Percentiles rank a stretch among this genome's conserved stretches.
Conservation (phyloP, 2,329 filamentous ascomycete species). For the Leptosphaerulina australis region DNA sequence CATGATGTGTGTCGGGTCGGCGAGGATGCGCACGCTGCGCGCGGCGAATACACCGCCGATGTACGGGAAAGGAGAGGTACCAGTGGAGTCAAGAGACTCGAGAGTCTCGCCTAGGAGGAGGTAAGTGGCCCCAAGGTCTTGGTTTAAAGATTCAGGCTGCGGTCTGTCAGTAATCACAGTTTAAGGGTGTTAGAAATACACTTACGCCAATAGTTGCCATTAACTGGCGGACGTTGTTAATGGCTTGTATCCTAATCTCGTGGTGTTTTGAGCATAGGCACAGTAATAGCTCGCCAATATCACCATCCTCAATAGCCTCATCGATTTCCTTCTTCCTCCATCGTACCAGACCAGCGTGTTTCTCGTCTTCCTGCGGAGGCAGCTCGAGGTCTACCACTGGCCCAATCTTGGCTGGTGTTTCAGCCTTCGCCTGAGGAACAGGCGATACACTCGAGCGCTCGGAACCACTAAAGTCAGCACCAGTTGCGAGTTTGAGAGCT, state of each 20-base stretch:
- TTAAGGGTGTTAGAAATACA: neutral
- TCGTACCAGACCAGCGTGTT: constrained; percentile 56
- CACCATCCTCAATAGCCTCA: constrained; percentile 78
- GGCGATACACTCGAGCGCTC: constrained; percentile 42
- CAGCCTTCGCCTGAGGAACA: constrained; percentile 24
- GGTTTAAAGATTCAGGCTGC: constrained; percentile 48
- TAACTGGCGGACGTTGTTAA: constrained; percentile 70
- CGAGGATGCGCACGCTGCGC: constrained; percentile 71
- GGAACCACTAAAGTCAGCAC: constrained; percentile 45
- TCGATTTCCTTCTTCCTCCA: constrained; percentile 81
- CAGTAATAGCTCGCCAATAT: constrained; percentile 71
- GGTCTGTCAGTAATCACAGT: constrained; percentile 5
- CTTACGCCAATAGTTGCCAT: constrained; percentile 57
- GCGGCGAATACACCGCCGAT: constrained; percentile 77
- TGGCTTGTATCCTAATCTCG: constrained; percentile 79
- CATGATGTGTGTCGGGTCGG: constrained; percentile 77
- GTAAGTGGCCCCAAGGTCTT: constrained; percentile 78
- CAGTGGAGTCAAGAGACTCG: constrained; percentile 64
- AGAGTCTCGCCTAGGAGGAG: constrained; percentile 79
- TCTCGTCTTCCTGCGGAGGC: constrained; percentile 51
- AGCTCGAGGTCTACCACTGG: constrained; percentile 38
- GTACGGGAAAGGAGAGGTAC: constrained; percentile 64
- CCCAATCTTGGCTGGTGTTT: constrained; percentile 18
- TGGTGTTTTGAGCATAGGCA: constrained; percentile 76
- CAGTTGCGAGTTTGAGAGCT: constrained; percentile 42